phyloP scores from a whole-genome alignment of 202 grass and related monocot species.

The Bolboschoenoplectus hybrid region DNA sequence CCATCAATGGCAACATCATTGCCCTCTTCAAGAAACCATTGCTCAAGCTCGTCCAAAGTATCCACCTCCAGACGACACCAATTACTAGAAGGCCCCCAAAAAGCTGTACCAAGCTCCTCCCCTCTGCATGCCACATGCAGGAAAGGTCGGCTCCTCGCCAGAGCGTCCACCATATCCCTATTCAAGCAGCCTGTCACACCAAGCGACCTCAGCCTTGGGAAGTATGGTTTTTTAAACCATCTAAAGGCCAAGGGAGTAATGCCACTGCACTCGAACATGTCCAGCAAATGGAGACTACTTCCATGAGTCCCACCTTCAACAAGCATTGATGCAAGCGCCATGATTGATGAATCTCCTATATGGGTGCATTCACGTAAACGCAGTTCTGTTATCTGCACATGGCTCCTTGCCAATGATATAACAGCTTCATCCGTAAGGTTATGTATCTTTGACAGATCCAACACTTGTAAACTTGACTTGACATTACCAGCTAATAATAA shows the following conservation, averaged over 20 bases:
- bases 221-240: constrained; percentile 97
- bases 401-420: constrained; percentile 64
- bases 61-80: constrained; percentile 76
- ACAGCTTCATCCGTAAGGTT: constrained; percentile 72
- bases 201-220: constrained; percentile 77
- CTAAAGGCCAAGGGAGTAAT: constrained; percentile 79
- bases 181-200: constrained; percentile 89
- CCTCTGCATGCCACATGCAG: constrained; percentile 72
- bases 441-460: constrained; percentile 80
- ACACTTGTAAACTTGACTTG: constrained; percentile 59
- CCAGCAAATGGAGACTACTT: constrained; percentile 74
- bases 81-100: constrained; percentile 54
- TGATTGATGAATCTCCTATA: constrained; percentile 83
- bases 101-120: constrained; percentile 70
- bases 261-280: constrained; percentile 70
- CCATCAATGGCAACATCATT: constrained; percentile 29
- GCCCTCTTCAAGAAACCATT: constrained; percentile 69
- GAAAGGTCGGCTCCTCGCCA: constrained; percentile 73
- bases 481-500: constrained; percentile 63
- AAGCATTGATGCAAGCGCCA: constrained; percentile 95
- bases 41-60: constrained; percentile 79
- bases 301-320: constrained; percentile 70
- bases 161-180: constrained; percentile 82
- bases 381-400: constrained; percentile 66
- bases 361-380: constrained; percentile 70